phyloP scores from a whole-genome alignment of 2,329 filamentous ascomycete genomes.

The Botrytis sinoallii region DNA sequence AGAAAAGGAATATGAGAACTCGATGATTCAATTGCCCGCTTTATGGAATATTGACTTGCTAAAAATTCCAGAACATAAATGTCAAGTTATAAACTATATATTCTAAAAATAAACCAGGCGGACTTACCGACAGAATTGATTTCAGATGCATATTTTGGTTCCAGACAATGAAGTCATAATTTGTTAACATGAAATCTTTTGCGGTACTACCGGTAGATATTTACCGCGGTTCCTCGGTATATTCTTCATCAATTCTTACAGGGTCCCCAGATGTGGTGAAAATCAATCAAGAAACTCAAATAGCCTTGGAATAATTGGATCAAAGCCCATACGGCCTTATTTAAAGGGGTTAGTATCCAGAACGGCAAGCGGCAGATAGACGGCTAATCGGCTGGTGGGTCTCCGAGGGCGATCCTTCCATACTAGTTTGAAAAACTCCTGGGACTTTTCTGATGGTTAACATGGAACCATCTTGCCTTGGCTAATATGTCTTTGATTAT shows the following conservation, averaged over 20 bases:
- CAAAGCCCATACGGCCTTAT: neutral
- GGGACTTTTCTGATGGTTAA: neutral
- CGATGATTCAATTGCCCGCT: neutral
- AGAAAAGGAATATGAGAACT: neutral
- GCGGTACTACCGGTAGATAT: neutral
- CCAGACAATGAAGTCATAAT: neutral
- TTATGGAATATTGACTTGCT: neutral
- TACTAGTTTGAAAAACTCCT: neutral
- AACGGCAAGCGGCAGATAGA: neutral
- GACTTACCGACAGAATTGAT: neutral
- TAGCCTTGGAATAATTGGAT: neutral
- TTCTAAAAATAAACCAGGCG: neutral
- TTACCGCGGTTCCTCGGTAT: constrained; percentile 9
- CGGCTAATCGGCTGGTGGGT: neutral
- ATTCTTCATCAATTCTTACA: neutral
- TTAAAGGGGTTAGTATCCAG: neutral
- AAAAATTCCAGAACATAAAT: neutral
- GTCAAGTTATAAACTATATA: neutral
- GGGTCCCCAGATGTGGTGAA: neutral
- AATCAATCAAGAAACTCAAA: neutral
- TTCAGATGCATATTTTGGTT: neutral
- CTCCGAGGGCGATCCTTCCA: neutral
- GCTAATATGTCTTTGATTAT: neutral
- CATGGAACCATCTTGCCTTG: neutral
- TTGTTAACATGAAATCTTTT: neutral